Conservation (phyloP, 208 protist genomes). For the Crithidia mellificae region DNA sequence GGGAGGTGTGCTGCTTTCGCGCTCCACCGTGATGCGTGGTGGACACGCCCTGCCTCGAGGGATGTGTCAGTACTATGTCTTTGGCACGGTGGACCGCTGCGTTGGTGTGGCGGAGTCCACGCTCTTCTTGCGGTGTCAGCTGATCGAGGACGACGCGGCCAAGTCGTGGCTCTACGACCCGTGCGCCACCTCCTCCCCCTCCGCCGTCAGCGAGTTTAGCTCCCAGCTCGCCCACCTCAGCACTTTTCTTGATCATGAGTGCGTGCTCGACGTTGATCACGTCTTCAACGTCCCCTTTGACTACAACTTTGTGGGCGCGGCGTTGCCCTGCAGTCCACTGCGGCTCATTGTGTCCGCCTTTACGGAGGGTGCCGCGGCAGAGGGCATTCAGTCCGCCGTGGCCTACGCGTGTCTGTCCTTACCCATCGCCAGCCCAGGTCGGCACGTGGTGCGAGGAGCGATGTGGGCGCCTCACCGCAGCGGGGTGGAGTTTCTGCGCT, state of each 20-base stretch:
- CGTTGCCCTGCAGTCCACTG: slow-evolving; percentile 38
- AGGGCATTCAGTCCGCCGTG: slow-evolving; percentile 53
- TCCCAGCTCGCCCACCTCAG: slow-evolving; percentile 64
- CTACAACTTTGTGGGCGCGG: slow-evolving; percentile 36
- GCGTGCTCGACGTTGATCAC: slow-evolving; percentile 53
- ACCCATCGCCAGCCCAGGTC: slow-evolving; percentile 47
- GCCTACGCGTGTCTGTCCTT: slow-evolving; percentile 65
- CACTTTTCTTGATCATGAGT: slow-evolving; percentile 44
- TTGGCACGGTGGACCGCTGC: slow-evolving; percentile 61
- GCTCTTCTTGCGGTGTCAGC: slow-evolving; percentile 56
- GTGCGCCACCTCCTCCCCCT: slow-evolving; percentile 11
- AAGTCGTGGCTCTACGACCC: slow-evolving; percentile 3
- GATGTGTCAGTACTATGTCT: slow-evolving; percentile 40
- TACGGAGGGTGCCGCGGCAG: slow-evolving; percentile 46
- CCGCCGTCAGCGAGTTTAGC: slow-evolving; percentile 33
- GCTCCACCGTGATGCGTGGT: slow-evolving; percentile 8
- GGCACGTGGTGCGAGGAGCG: slow-evolving; percentile 37
- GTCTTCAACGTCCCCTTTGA: slow-evolving; percentile 77
- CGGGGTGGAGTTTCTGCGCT: slow-evolving; percentile 62
- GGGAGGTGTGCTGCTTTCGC: slow-evolving; percentile 16
- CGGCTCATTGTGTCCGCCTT: slow-evolving; percentile 60
- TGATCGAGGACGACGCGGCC: slow-evolving; percentile 33
- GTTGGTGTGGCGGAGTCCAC: slow-evolving; percentile 48
- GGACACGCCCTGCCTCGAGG: slow-evolving; percentile 6
- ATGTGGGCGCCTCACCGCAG: slow-evolving; percentile 67